Percentiles rank a stretch among this genome's conserved stretches.
phyloP scores from a whole-genome alignment of 208 protist species.

The Crithidia expoeki region DNA sequence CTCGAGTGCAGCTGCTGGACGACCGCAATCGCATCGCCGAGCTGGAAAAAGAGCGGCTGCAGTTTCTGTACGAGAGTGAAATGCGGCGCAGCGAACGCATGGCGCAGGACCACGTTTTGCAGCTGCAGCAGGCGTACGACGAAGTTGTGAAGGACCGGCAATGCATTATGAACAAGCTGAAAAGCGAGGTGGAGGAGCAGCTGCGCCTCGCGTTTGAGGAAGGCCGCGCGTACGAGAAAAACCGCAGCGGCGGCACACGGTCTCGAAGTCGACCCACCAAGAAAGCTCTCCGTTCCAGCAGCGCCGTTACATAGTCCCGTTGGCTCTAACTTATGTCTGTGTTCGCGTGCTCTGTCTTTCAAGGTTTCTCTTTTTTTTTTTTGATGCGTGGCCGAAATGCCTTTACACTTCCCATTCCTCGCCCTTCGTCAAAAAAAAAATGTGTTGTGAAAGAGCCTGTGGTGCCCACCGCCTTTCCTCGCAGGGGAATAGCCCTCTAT shows the following conservation, averaged over 20 bases:
- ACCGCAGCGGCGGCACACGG: conserved; percentile 19
- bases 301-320: conserved; percentile 1
- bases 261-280: conserved; percentile 8
- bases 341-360: background rate
- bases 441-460: no score
- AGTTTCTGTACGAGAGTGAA: conserved; percentile 60
- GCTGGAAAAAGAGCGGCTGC: conserved; percentile 54
- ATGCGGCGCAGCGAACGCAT: conserved; percentile 65
- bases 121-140: conserved; percentile 77
- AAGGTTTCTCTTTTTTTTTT: no score
- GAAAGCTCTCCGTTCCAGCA: conserved; percentile 14
- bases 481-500: no score
- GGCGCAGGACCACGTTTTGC: conserved; percentile 59
- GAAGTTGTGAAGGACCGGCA: conserved; percentile 76
- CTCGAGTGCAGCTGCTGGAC: conserved; percentile 42
- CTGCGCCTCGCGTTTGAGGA: conserved; percentile 76
- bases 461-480: no score
- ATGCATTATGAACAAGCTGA: conserved; percentile 61
- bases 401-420: no score
- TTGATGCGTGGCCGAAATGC: no score
- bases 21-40: conserved; percentile 52
- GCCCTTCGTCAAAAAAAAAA: no score
- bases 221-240: conserved; percentile 58
- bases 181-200: conserved; percentile 73
- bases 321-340: background rate